Conservation (phyloP, 805 yeast genomes). For the Metschnikowia lochheadii region DNA sequence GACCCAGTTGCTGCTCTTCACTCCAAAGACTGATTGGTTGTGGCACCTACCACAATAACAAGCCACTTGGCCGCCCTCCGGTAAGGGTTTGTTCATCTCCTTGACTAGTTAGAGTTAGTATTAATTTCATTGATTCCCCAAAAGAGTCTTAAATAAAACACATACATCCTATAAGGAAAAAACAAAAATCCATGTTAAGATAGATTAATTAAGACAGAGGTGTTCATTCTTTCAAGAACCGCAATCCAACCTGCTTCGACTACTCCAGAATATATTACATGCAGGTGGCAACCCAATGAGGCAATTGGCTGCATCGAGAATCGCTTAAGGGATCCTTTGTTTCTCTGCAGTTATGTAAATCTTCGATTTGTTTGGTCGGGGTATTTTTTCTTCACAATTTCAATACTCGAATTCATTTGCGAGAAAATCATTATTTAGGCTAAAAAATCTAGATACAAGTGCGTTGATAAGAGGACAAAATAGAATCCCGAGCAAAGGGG, state of each 20-base stretch:
- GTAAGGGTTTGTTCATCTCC: conserved; percentile 15
- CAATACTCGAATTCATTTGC: not conserved
- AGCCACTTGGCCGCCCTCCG: conserved; percentile 14
- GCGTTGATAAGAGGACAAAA: not conserved
- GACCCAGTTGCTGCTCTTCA: conserved; percentile 50
- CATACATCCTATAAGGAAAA: conserved; percentile 19
- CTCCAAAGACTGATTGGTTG: conserved; percentile 49
- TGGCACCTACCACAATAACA: conserved; percentile 56
- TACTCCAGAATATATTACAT: not conserved
- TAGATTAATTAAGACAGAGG: not conserved
- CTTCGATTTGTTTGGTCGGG: not conserved
- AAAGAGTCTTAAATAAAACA: not conserved
- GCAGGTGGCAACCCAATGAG: not conserved
- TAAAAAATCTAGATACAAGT: not conserved
- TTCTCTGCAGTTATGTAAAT: not conserved
- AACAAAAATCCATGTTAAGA: conserved; percentile 16
- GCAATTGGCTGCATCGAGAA: not conserved
- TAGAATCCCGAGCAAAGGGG: not conserved
- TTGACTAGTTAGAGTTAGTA: conserved; percentile 14
- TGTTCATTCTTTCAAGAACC: not conserved
- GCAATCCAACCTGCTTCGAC: not conserved
- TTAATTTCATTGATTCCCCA: not conserved
- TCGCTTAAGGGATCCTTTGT: not conserved
- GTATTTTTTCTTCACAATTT: not conserved
- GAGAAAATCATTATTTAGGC: not conserved